phyloP scores from a whole-genome alignment of 176 grass and related monocot genomes.

The Metroxylon sagu region DNA sequence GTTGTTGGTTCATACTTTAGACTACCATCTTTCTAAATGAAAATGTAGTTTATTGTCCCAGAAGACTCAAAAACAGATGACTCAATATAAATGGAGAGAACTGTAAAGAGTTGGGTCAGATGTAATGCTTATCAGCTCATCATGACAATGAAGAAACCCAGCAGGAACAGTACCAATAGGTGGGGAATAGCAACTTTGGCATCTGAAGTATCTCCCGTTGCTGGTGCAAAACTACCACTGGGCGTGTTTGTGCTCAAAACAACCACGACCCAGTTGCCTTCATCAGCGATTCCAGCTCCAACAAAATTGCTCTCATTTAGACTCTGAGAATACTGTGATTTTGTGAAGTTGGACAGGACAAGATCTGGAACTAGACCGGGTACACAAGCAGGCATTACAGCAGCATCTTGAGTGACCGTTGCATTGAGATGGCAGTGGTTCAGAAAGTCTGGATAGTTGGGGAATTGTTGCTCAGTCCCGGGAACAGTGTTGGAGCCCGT shows the following conservation, averaged over 20 bases:
- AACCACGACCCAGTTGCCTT: slow-evolving; percentile 84
- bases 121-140: neutral
- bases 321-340: slow-evolving; percentile 70
- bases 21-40: too few relatives aligned
- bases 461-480: slow-evolving; percentile 76
- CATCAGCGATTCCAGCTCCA: slow-evolving; percentile 67
- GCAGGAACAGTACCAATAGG: slow-evolving; percentile 35
- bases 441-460: slow-evolving; percentile 60
- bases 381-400: slow-evolving; percentile 79
- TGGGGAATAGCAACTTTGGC: slow-evolving; percentile 13
- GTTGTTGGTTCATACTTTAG: too few relatives aligned
- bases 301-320: slow-evolving; percentile 52
- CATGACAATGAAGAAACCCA: slow-evolving; percentile 41
- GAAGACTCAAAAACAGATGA: too few relatives aligned
- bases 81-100: too few relatives aligned
- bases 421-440: slow-evolving; percentile 72
- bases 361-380: slow-evolving; percentile 39
- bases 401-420: slow-evolving; percentile 58
- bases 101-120: too few relatives aligned
- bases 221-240: slow-evolving; percentile 46
- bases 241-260: slow-evolving; percentile 62
- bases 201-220: slow-evolving; percentile 25
- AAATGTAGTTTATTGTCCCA: too few relatives aligned
- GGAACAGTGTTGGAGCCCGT: slow-evolving; percentile 82
- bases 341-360: slow-evolving; percentile 86